Conservation (phyloP, 2,329 filamentous ascomycete species). For the Fonsecaea erecta region DNA sequence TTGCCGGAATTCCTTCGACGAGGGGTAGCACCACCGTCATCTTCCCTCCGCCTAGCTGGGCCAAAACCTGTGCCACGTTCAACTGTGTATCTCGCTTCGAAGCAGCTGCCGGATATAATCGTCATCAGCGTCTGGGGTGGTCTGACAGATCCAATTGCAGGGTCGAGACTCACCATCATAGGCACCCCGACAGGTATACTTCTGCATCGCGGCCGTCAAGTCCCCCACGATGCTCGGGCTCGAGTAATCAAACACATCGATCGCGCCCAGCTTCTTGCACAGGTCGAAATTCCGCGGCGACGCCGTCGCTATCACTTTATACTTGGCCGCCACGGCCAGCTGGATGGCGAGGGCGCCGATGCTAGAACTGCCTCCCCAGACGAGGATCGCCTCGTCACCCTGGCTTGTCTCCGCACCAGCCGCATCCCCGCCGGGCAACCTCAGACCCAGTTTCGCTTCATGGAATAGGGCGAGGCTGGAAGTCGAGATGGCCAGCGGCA, state of each 20-base stretch:
- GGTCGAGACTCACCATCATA: slow-evolving; percentile 28
- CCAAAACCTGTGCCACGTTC: slow-evolving; percentile 30
- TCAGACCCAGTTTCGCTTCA: slow-evolving; percentile 37
- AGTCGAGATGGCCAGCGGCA: slow-evolving; percentile 43
- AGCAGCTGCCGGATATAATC: slow-evolving; percentile 15
- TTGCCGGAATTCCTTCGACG: slow-evolving; percentile 28
- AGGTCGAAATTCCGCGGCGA: slow-evolving; percentile 52
- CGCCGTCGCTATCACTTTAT: slow-evolving; percentile 48
- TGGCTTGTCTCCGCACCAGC: background rate
- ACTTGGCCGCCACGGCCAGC: slow-evolving; percentile 47
- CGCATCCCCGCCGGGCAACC: background rate
- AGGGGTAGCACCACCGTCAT: slow-evolving; percentile 23
- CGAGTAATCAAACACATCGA: slow-evolving; percentile 52
- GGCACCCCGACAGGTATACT: slow-evolving; percentile 18
- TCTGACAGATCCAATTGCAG: background rate
- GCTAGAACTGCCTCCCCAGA: slow-evolving; percentile 59
- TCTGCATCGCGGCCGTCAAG: slow-evolving; percentile 30
- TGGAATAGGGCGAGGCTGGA: slow-evolving; percentile 41
- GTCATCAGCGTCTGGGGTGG: background rate
- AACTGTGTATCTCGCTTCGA: slow-evolving; percentile 26
- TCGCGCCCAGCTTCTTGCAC: slow-evolving; percentile 52
- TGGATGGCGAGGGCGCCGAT: slow-evolving; percentile 55
- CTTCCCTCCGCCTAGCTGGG: slow-evolving; percentile 33
- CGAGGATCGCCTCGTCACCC: slow-evolving; percentile 44
- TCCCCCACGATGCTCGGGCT: slow-evolving; percentile 32